These are phyloP conservation scores for Vitis riparia DNA, from an alignment of 164 flowering plant genomes.

Conservation along the genomic window DNA sequence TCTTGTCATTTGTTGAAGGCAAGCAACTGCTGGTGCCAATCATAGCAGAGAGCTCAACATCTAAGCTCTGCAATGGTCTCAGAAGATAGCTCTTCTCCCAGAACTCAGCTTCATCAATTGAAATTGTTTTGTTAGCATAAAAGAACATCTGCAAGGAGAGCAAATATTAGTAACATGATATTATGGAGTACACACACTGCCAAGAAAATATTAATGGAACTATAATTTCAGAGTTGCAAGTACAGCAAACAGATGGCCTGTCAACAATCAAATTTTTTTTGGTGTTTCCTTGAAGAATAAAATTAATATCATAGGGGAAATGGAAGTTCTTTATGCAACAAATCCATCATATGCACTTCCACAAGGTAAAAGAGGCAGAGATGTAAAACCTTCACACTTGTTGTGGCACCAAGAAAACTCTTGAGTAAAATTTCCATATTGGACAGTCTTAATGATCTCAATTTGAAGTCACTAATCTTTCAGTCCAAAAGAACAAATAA, in stretches of 20 bases:
- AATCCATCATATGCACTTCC: not conserved
- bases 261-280: not conserved
- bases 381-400: not conserved
- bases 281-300: no score
- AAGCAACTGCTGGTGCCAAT: conserved; percentile 18
- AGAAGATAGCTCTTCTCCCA: conserved; percentile 91
- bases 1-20: conserved; percentile 21
- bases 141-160: conserved; percentile 73
- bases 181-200: not conserved
- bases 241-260: not conserved
- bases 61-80: conserved; percentile 39
- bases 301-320: not conserved
- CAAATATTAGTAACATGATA: not conserved
- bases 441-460: no score
- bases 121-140: conserved; percentile 60
- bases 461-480: no score
- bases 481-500: not conserved
- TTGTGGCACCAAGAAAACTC: not conserved
- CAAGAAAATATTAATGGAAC: not conserved
- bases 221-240: not conserved
- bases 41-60: conserved; percentile 20
- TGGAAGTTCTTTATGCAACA: not conserved
- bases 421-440: no score
- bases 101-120: conserved; percentile 72
- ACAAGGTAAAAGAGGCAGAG: not conserved